These are phyloP conservation scores for Herpotrichia juniperi DNA, from an alignment of 2,329 filamentous ascomycete genomes.

Conservation along the genomic window DNA sequence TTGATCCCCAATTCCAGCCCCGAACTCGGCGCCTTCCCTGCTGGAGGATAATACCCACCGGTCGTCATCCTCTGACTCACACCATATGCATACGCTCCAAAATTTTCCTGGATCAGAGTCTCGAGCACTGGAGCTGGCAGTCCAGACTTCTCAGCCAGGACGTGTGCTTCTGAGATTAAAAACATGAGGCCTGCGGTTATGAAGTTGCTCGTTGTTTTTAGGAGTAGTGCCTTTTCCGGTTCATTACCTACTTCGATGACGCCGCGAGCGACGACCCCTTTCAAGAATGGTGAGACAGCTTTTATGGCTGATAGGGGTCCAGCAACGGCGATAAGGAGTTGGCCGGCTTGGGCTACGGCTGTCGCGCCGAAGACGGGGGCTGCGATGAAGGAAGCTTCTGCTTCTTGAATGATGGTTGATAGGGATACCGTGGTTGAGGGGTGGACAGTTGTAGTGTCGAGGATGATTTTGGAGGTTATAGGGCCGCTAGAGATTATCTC, in stretches of 20 bases:
- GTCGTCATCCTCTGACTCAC: conserved; percentile 33
- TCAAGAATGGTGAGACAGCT: conserved; percentile 47
- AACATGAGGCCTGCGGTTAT: conserved; percentile 58
- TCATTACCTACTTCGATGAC: conserved; percentile 53
- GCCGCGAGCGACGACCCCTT: conserved; percentile 48
- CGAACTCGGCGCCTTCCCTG: conserved; percentile 51
- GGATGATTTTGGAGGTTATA: conserved; percentile 49
- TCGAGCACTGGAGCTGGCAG: conserved; percentile 51
- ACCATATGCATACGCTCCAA: conserved; percentile 31
- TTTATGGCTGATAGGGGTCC: conserved; percentile 47
- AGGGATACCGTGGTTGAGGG: conserved; percentile 49
- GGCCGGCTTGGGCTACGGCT: conserved; percentile 54
- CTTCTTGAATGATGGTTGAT: conserved; percentile 29
- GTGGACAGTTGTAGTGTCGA: conserved; percentile 60
- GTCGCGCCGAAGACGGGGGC: conserved; percentile 60
- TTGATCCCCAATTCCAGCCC: conserved; percentile 59
- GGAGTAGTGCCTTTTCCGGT: conserved; percentile 51
- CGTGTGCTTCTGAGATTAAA: conserved; percentile 57
- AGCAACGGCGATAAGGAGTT: conserved; percentile 55
- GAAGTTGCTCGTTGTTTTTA: conserved; percentile 59
- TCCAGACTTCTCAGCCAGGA: conserved; percentile 55
- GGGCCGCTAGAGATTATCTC: conserved; percentile 24
- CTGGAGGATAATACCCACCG: conserved; percentile 31
- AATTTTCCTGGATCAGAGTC: conserved; percentile 46
- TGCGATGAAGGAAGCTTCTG: conserved; percentile 48